These are phyloP conservation scores for Lotus japonicus DNA, from an alignment of 306 rosid species.

Conservation along the genomic window DNA sequence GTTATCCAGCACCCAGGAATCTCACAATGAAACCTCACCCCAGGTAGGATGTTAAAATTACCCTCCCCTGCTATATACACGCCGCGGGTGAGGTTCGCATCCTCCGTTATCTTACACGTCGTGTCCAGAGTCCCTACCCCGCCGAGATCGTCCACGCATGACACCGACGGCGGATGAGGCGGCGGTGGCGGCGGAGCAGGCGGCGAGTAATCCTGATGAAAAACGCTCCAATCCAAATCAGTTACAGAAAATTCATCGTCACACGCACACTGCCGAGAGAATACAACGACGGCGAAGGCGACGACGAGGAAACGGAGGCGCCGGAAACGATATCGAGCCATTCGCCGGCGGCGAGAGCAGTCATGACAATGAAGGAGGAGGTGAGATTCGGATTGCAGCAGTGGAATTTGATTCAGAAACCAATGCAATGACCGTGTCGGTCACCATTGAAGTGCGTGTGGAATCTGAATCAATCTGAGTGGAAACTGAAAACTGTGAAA, in stretches of 20 bases:
- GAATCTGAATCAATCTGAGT: neutral
- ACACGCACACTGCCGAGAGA: conserved; percentile 14
- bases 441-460: conserved; percentile 15
- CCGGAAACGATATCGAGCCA: conserved; percentile 80
- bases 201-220: conserved; percentile 92
- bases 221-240: conserved; percentile 60
- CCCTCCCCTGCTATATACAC: conserved; percentile 98
- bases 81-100: conserved; percentile 80
- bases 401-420: conserved; percentile 28
- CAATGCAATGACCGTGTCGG: conserved; percentile 28
- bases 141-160: conserved; percentile 79
- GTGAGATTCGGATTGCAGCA: conserved; percentile 21
- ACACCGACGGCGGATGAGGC: conserved; percentile 89
- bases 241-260: conserved; percentile 35
- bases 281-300: conserved; percentile 11
- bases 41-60: conserved; percentile 83
- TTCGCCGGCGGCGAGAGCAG: conserved; percentile 47
- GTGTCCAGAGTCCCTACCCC: conserved; percentile 86
- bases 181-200: conserved; percentile 99
- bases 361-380: conserved; percentile 52
- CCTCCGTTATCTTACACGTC: conserved; percentile 72
- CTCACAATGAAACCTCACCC: conserved; percentile 73
- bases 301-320: conserved; percentile 28
- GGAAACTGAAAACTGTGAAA: too few species aligned
- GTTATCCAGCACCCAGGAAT: conserved; percentile 69